These are phyloP conservation scores for Lactarius deliciosus DNA, from an alignment of 768 basidiomycete genomes.

Conservation along the genomic window DNA sequence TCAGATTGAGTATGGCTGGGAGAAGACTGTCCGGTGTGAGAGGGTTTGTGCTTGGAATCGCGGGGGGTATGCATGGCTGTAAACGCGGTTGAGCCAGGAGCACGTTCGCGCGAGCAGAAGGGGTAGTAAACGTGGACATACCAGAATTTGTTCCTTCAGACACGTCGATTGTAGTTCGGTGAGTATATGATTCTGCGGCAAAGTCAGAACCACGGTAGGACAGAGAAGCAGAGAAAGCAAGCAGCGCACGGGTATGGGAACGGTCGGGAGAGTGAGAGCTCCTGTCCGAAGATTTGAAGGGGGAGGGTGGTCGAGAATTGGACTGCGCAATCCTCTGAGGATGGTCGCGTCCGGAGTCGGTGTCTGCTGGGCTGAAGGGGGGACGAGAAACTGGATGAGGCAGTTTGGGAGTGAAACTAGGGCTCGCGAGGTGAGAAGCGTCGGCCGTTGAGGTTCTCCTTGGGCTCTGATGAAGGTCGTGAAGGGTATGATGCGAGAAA, in stretches of 20 bases:
- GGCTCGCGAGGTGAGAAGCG: constrained; percentile 63
- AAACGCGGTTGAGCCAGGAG: constrained; percentile 9
- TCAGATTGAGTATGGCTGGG: constrained; percentile 24
- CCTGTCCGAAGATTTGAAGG: constrained; percentile 72
- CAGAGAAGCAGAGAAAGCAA: neutral
- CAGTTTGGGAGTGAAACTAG: constrained; percentile 30
- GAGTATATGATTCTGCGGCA: constrained; percentile 22
- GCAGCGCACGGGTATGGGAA: constrained; percentile 27
- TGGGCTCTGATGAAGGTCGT: constrained; percentile 77
- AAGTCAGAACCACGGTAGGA: constrained; percentile 8
- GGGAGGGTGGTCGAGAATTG: constrained; percentile 59
- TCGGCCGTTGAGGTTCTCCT: constrained; percentile 84
- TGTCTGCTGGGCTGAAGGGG: constrained; percentile 22
- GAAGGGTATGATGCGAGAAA: constrained; percentile 53
- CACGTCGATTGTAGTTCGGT: constrained; percentile 24
- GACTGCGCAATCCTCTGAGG: constrained; percentile 37
- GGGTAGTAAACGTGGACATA: constrained; percentile 9
- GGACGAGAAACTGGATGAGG: constrained; percentile 30
- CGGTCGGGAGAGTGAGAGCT: constrained; percentile 38
- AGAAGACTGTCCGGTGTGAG: constrained; percentile 24
- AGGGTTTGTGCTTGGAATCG: constrained; percentile 25
- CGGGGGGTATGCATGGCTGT: constrained; percentile 25
- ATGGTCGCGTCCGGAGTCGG: constrained; percentile 35
- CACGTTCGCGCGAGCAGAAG: neutral
- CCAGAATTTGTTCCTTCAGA: constrained; percentile 23